A percentile compares a stretch with the other conserved stretches of the same genome.
phyloP scores from a whole-genome alignment of 352 stramenopile species.

The Thraustochytrium striatum region DNA sequence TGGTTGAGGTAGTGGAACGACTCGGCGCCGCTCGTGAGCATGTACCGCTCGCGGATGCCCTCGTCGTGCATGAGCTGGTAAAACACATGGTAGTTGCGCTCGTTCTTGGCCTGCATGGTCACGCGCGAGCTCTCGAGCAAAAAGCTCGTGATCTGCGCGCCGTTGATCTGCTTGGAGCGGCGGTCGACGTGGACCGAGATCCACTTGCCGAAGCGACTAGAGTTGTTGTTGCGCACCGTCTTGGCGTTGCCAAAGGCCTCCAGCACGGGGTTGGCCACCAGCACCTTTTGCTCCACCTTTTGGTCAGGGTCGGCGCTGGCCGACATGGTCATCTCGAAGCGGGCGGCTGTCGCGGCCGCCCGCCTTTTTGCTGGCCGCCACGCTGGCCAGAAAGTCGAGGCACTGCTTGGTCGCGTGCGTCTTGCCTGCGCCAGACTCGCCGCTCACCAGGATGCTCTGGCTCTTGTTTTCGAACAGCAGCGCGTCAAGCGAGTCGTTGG shows the following conservation, averaged over 20 bases:
- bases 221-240: constrained; percentile 95
- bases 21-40: constrained; percentile 26
- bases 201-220: constrained; percentile 91
- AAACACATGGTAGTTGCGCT: constrained; percentile 88
- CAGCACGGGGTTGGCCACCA: constrained; percentile 95
- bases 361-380: constrained; percentile 53
- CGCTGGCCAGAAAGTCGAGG: constrained; percentile 87
- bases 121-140: constrained; percentile 83
- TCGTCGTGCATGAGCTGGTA: constrained; percentile 66
- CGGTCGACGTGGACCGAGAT: constrained; percentile 90
- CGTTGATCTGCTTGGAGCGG: constrained; percentile 55
- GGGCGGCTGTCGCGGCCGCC: neutral
- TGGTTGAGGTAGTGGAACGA: constrained; percentile 78
- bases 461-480: constrained; percentile 66
- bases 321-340: constrained; percentile 18
- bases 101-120: constrained; percentile 69
- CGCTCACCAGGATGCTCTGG: constrained; percentile 85
- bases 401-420: constrained; percentile 93
- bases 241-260: constrained; percentile 97
- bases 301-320: constrained; percentile 28
- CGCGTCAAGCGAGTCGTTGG: constrained; percentile 77
- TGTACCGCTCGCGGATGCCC: constrained; percentile 37
- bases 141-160: constrained; percentile 80
- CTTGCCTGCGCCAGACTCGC: constrained; percentile 88
- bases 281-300: constrained; percentile 50